A percentile compares a stretch with the other conserved stretches of the same genome.
Evolutionary conservation across 208 protist species (phyloP).

Genomic region (Porcisia hertigi): DNA sequence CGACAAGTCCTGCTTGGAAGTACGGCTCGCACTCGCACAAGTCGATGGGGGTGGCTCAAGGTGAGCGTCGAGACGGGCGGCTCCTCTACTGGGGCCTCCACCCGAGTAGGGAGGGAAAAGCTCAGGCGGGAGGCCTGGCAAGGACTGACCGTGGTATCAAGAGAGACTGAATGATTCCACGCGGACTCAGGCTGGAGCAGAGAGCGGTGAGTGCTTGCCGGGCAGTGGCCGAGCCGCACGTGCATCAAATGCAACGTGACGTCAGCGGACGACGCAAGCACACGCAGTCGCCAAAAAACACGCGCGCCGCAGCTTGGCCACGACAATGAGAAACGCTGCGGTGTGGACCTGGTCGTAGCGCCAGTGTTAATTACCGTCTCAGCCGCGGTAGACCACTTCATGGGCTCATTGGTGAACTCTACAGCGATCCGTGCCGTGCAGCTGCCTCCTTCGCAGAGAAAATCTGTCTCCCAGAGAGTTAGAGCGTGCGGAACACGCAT

Average conservation of each 20-base stretch:
- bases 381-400: conserved; percentile 25
- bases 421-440: conserved; percentile 20
- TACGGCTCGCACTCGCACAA: conserved; percentile 48
- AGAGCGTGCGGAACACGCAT: conserved; percentile 1
- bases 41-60: conserved; percentile 11
- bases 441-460: conserved; percentile 6
- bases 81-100: neutral
- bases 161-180: neutral
- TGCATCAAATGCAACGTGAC: conserved; percentile 22
- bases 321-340: conserved; percentile 13
- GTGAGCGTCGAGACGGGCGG: conserved; percentile 5
- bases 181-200: neutral
- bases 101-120: neutral
- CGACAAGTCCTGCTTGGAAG: conserved; percentile 39
- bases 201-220: conserved; percentile 4
- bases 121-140: neutral
- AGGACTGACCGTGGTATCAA: no score
- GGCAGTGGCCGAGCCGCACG: conserved; percentile 22
- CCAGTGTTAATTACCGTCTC: conserved; percentile 13
- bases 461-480: conserved; percentile 27
- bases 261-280: conserved; percentile 18
- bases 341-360: neutral
- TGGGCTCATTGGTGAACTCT: conserved; percentile 50
- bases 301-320: conserved; percentile 27
- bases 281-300: conserved; percentile 25